phyloP scores from a whole-genome alignment of 345 rosid genomes.

The Hibiscus tridactylites region DNA sequence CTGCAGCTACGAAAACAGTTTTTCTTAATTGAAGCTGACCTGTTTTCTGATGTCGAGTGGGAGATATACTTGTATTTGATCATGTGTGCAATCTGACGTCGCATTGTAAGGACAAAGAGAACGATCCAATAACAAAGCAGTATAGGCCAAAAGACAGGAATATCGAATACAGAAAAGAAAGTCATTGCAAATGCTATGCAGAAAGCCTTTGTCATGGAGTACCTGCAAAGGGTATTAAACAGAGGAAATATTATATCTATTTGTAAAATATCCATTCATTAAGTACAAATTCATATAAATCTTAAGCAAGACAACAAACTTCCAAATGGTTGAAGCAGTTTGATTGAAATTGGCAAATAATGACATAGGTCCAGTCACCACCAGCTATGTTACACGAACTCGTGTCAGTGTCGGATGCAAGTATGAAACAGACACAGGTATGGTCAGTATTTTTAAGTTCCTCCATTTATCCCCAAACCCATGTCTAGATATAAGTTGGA shows the following conservation, averaged over 20 bases:
- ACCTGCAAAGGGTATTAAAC: constrained; percentile 42
- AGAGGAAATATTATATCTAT: background rate
- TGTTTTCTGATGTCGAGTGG: constrained; percentile 72
- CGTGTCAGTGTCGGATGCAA: too few relatives aligned
- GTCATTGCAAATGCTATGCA: constrained; percentile 70
- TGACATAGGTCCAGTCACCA: too few relatives aligned
- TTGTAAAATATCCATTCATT: background rate
- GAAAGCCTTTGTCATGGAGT: constrained; percentile 70
- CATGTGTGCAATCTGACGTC: constrained; percentile 76
- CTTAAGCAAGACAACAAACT: too few relatives aligned
- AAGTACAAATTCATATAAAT: too few relatives aligned
- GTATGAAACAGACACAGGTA: too few relatives aligned
- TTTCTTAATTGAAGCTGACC: constrained; percentile 24
- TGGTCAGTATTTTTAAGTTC: too few relatives aligned
- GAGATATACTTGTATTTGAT: constrained; percentile 73
- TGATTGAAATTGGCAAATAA: too few relatives aligned
- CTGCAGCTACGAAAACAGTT: background rate
- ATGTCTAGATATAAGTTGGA: too few relatives aligned
- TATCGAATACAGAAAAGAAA: constrained; percentile 67
- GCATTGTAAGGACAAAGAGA: constrained; percentile 69
- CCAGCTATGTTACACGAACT: too few relatives aligned
- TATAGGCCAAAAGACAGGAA: constrained; percentile 89
- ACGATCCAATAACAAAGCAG: constrained; percentile 70
- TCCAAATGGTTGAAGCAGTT: too few relatives aligned
- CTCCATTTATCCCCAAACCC: too few relatives aligned